Base-by-base conservation (phyloP, 169 alveolate species). In the Plasmodium gaboni region DNA sequence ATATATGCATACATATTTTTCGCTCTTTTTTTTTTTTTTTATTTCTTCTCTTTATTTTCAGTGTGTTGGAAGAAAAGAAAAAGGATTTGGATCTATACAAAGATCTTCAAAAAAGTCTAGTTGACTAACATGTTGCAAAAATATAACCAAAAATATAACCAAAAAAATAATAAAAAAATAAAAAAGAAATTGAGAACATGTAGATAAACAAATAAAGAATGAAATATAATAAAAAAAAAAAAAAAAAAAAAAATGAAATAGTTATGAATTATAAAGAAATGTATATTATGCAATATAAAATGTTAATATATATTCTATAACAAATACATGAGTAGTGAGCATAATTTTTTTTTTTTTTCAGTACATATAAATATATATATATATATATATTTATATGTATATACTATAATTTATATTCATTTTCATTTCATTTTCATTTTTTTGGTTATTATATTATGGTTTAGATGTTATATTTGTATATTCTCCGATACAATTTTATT, bases 21-120 rank as follows among this genome's bases (percentile, higher is more conserved):
- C 19, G 0, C 4, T 61, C 15, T 17, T 44, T 5, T 48, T 7
- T 73, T 24, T 17, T 13, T 57, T 13, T 73, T n/a, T 44, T 55
- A 4, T 9, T 80, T 51, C 46, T 73, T 32, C 13, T 73, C 46
- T 38, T 38, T 7, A 38, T 26, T 15, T 69, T 24, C 51, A 83
- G 91, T 28, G 78, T 67, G 42, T 28, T 83, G 17, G 91, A 83
- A 38, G 85, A 69, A 57, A 67, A 83, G 32, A 83, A 67, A 83
- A 44, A 65, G 28, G 91, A 83, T 2, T 61, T 83, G 32, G 91
- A 83, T 48, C 44, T 83, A 55, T 70, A 83, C 59, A 83, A 83
- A 61, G 60, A 83, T 46, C 72, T 83, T 24, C 91, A 83, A 19
- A 53, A 83, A 26, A 69, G 73, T 26, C 59, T 70, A 24, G 38